Evolutionary conservation across 768 basidiomycete species (phyloP), one percentile per base, ranked within the genome.

Genomic region (Boletus reticulatus): DNA sequence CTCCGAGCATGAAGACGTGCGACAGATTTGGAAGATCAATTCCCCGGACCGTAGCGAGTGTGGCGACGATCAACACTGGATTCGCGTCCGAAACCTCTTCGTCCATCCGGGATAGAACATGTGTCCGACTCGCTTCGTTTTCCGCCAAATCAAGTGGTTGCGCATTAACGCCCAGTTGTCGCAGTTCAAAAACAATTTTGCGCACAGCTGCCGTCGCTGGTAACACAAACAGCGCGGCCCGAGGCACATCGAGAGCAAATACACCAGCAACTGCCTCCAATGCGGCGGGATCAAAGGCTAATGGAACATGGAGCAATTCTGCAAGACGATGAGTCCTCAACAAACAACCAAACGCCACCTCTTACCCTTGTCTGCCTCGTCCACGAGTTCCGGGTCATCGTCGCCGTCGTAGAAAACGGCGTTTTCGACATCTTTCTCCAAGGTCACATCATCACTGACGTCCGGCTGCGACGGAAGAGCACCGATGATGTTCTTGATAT

Each of bases 211-310:
- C 80, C 22, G 75, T 75, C 7, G 88, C 76, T 4, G 84, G 85
- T 37, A 92, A 66, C 17, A 89, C 84, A n/a, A 92, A 73, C 17
- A 92, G 73, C 19, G 82, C 89, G 13, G 82, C 63, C 39, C 78
- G 76, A 38, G 87, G 84, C 20, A 92, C 89, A 51, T 89, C 88
- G 19, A 89, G 66, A 17, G 88, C 89, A 66, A 92, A 87, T 5
- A 78, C 76, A 11, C 82, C 79, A 6, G 86, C 89, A 46, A 92
- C 77, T 3, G 85, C 84, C 65, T 92, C 89, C 60, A 91, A 64
- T 32, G 77, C 71, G 57, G 76, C 74, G 7, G 79, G 76, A 62
- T 83, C 80, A 59, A 87, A 80, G 16, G 81, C 80, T 37, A 84
- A 80, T 38, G 77, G 71, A 4, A 75, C 78, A 36, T 66, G 71